These are phyloP conservation scores for Mycena vulgaris DNA, from an alignment of 768 basidiomycete species.

Conservation along the genomic window DNA sequence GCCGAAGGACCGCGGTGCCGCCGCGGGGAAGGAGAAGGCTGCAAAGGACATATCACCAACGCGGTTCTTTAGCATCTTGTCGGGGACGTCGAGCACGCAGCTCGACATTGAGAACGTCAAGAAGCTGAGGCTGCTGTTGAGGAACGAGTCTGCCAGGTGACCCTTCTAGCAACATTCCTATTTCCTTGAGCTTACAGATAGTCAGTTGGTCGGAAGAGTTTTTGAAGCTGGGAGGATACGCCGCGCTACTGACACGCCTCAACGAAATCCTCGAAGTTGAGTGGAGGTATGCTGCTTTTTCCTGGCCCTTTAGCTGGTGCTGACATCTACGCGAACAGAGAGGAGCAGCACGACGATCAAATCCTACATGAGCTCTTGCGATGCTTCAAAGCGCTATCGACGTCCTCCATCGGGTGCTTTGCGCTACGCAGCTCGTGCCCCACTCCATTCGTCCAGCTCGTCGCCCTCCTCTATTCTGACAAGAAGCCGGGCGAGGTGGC, in stretches of 20 bases:
- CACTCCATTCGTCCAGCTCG: constrained; percentile 88
- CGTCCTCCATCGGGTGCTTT: constrained; percentile 89
- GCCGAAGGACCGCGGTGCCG: constrained; percentile 24
- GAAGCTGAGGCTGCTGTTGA: constrained; percentile 86
- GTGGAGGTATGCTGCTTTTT: constrained; percentile 78
- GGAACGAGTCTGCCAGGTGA: constrained; percentile 94
- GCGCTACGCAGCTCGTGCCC: constrained; percentile 93
- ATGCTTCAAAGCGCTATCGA: constrained; percentile 94
- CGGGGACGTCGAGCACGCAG: constrained; percentile 76
- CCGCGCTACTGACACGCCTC: constrained; percentile 83
- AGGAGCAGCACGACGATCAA: constrained; percentile 98
- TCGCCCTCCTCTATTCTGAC: constrained; percentile 92
- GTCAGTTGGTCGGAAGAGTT: constrained; percentile 93
- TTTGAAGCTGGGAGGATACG: constrained; percentile 87
- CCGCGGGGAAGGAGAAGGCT: constrained; percentile 65
- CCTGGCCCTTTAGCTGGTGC: background rate
- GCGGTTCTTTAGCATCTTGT: constrained; percentile 77
- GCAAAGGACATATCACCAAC: constrained; percentile 73
- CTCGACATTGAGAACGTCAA: constrained; percentile 91
- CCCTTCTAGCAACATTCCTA: background rate
- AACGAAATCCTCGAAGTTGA: constrained; percentile 96
- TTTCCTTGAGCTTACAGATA: background rate
- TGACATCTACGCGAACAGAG: constrained; percentile 62
- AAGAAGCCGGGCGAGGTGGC: constrained; percentile 97
- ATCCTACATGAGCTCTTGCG: constrained; percentile 92